Evolutionary conservation across 495 filamentous ascomycete genomes (phyloP), one percentile per base, ranked within the genome.

Genomic region (Pyrenula massariospora): DNA sequence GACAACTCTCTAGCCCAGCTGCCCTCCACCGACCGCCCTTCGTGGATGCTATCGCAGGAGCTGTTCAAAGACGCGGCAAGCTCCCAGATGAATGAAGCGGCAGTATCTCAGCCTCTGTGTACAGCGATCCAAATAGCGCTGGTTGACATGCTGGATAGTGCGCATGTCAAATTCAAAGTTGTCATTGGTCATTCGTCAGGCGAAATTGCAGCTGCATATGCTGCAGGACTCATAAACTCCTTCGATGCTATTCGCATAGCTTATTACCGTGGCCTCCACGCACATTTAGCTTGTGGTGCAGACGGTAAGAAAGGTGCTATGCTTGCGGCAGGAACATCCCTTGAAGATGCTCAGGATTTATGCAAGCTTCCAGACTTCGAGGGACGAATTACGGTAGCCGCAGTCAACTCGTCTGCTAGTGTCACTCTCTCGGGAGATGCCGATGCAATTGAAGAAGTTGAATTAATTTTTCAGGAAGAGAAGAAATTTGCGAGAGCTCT

Each of bases 121-220:
- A 66, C 64, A 10, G 67, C 69, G 1, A 52, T 71, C 1, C 69
- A 73, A 25, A 58, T 73, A 21, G 65, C 54, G 1, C 50, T 71
- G 1, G 61, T 71, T 3, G 58, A 70, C 25, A 24, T 68, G 11
- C 57, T 73, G 2, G 23, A 1, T 1, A 10, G 19, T 1, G 69
- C 66, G 69, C 59, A 56, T 1, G 58, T 74, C 12, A n/a, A 2
- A 1, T 62, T 63, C 1, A 8, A 24, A 2, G 52, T 42, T 2
- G 55, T 57, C 1, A 56, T 66, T 1, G 68, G 69, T 10, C 71
- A 73, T 51, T 72, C 69, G 0, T 64, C 62, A 11, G 71, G 69
- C 12, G 71, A 73, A 54, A 66, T 72, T 52, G 69, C 68, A 3
- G 69, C 71, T 0, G 69, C 69, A 1, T 66, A 57, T 52, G 64